Evolutionary conservation across 2,329 filamentous ascomycete species (phyloP).

Genomic region (Calonectria fujianensis): DNA sequence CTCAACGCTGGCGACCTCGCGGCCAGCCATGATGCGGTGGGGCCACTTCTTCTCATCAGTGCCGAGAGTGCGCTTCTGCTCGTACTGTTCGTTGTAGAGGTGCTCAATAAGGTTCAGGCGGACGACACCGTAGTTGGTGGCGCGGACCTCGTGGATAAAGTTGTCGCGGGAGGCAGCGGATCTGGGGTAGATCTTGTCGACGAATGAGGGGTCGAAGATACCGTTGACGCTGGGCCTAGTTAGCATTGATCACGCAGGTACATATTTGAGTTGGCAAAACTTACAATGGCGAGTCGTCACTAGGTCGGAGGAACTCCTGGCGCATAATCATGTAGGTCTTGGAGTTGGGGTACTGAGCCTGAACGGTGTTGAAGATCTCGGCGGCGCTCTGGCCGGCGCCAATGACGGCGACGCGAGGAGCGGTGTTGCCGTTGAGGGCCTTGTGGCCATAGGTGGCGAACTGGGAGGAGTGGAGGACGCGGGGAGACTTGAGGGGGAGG

Average conservation of each 20-base stretch:
- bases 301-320: slow-evolving; percentile 88
- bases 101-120: slow-evolving; percentile 92
- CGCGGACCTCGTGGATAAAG: slow-evolving; percentile 81
- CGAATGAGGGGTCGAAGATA: slow-evolving; percentile 92
- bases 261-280: slow-evolving; percentile 57
- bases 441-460: slow-evolving; percentile 81
- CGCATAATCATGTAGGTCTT: slow-evolving; percentile 87
- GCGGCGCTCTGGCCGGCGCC: slow-evolving; percentile 95
- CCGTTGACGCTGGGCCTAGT: slow-evolving; percentile 86
- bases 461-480: slow-evolving; percentile 91
- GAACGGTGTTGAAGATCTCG: slow-evolving; percentile 95
- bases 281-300: slow-evolving; percentile 97
- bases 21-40: slow-evolving; percentile 84
- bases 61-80: slow-evolving; percentile 83
- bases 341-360: slow-evolving; percentile 87
- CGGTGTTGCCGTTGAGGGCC: slow-evolving; percentile 73
- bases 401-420: slow-evolving; percentile 84
- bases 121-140: slow-evolving; percentile 96
- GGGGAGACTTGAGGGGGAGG: slow-evolving; percentile 81
- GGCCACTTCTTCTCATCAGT: slow-evolving; percentile 85
- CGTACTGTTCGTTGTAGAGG: slow-evolving; percentile 91
- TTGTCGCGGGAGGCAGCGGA: slow-evolving; percentile 76
- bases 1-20: slow-evolving; percentile 79
- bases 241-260: slow-evolving; percentile 44
- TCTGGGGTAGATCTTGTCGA: slow-evolving; percentile 84